Percentiles rank a stretch among this genome's conserved stretches.
These are phyloP conservation scores for Talaromyces trachyspermus DNA, from an alignment of 495 filamentous ascomycete species.

Conservation along the genomic window DNA sequence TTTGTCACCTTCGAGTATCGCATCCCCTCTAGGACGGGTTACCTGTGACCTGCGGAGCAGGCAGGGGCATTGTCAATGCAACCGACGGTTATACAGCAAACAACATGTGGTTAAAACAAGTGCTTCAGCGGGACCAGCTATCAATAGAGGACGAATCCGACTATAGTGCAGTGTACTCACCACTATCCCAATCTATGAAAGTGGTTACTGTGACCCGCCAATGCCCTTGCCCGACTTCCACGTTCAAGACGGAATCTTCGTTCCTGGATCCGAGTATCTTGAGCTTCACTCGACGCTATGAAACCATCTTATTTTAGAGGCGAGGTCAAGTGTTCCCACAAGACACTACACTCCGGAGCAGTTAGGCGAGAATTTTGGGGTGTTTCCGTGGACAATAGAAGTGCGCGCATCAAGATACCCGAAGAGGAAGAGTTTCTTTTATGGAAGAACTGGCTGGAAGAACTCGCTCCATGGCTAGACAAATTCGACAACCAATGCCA, in stretches of 20 bases:
- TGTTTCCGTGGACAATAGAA: too few species aligned
- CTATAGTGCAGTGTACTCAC: constrained; percentile 7
- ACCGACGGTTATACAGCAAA: background rate
- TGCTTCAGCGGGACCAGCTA: constrained; percentile 2
- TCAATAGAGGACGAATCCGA: background rate
- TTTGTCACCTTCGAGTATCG: background rate
- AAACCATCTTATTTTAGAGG: constrained; percentile 29
- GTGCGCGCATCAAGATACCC: constrained; percentile 21
- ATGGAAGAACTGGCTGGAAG: constrained; percentile 36
- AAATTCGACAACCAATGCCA: constrained; percentile 40
- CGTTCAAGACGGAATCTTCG: background rate
- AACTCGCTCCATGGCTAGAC: constrained; percentile 41
- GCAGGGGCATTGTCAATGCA: background rate
- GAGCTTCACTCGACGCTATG: constrained; percentile 26
- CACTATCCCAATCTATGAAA: constrained; percentile 12
- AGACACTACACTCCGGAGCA: constrained; percentile 15
- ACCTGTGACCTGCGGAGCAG: background rate
- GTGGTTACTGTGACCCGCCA: background rate
- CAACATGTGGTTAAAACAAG: background rate
- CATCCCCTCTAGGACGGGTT: background rate
- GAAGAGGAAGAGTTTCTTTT: constrained; percentile 25
- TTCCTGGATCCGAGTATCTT: constrained; percentile 28
- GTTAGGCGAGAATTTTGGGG: constrained; percentile 1
- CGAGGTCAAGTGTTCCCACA: constrained; percentile 21
- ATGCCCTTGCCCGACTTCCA: background rate